Evolutionary conservation across 208 protist species (phyloP), one percentile per base, ranked within the genome.

Genomic region (Phytomonas francai): DNA sequence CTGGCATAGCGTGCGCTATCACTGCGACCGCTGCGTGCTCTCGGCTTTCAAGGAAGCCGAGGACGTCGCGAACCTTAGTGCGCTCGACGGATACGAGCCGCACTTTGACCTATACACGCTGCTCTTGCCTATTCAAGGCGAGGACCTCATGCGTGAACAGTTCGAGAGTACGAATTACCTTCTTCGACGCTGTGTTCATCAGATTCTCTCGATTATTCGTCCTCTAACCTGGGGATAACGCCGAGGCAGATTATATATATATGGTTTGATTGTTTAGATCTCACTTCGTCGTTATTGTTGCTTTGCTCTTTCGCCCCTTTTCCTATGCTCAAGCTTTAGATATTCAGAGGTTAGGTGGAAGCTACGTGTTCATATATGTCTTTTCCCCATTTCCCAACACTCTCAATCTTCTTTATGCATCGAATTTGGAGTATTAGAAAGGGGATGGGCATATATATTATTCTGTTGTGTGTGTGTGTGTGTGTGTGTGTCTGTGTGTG

Each of bases 71-170:
- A 68, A 94, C 51, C 60, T 97, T 25, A 82, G 80, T 67, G 68
- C 88, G 19, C 45, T 85, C 11, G 71, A 74, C 4, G 88, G 78
- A 5, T 54, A 81, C 16, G 83, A 88, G 68, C 88, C 88, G 30
- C 92, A 97, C 73, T 78, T 84, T 59, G 93, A 97, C 60, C 76
- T 97, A 16, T 91, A 91, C 78, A 77, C 81, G 32, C 63, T 91
- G 31, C 71, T 94, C 6, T 32, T 74, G 8, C 65, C 88, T 0
- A 36, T 90, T 31, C 70, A 81, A 42, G 77, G 78, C 0, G 82
- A 95, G 49, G 87, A 91, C 19, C 71, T 79, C 31, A 62, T 93
- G 34, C 63, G 77, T 29, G 64, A 57, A n/a, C 80, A 88, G 59
- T 54, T 87, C 32, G 61, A 76, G n/a, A 67, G 74, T 25, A 87